Evolutionary conservation across 352 stramenopile species (phyloP).

Genomic region (Pythium rhizo-oryzae): DNA sequence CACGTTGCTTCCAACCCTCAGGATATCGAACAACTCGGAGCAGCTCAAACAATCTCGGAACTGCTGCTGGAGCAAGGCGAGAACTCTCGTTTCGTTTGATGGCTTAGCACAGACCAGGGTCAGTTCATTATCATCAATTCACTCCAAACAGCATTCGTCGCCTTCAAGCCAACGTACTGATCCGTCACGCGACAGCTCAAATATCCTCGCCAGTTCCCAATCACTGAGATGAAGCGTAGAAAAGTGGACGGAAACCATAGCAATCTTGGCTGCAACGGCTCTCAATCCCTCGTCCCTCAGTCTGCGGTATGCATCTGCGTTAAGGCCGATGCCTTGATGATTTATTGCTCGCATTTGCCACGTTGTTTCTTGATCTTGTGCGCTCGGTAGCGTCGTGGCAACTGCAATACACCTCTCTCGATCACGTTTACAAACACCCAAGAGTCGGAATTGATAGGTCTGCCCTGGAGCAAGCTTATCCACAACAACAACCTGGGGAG

Average conservation of each 20-base stretch:
- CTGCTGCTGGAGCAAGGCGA: neutral
- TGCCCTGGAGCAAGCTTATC: conserved; percentile 28
- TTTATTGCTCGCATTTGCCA: conserved; percentile 31
- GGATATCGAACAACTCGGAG: conserved; percentile 2
- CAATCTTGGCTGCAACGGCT: neutral
- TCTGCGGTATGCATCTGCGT: conserved; percentile 1
- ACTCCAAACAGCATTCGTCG: neutral
- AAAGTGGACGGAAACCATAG: conserved; percentile 8
- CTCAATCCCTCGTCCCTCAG: conserved; percentile 1
- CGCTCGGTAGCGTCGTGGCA: conserved; percentile 22
- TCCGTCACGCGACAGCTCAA: neutral
- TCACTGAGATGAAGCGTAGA: conserved; percentile 3
- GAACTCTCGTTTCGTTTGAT: neutral
- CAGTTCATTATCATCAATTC: neutral
- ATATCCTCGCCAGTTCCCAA: neutral
- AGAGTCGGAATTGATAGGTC: conserved; percentile 45
- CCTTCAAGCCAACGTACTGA: conserved; percentile 1
- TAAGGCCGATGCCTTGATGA: conserved; percentile 13
- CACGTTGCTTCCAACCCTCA: conserved; percentile 22
- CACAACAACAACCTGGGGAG: conserved; percentile 28
- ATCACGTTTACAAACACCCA: conserved; percentile 40
- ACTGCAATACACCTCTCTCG: conserved; percentile 37
- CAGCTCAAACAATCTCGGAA: conserved; percentile 10
- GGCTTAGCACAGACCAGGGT: neutral
- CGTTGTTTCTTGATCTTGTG: neutral